phyloP scores from a whole-genome alignment of 768 basidiomycete genomes.

The Pleurotus eryngii region DNA sequence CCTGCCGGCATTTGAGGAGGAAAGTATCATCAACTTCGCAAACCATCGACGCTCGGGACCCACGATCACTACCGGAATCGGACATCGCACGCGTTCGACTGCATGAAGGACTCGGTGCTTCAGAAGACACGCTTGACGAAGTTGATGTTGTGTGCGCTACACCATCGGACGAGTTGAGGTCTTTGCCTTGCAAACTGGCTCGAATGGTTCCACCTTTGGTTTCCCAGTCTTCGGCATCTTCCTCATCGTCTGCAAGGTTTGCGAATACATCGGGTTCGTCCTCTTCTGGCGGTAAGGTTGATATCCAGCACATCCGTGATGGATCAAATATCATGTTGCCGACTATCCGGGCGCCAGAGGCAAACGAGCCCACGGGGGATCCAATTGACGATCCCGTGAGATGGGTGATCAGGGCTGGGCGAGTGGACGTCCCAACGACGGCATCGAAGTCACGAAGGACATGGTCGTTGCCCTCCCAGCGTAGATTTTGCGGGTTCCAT shows the following conservation, averaged over 20 bases:
- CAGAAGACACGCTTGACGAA: constrained; percentile 29
- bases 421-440: constrained; percentile 74
- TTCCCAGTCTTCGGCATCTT: constrained; percentile 70
- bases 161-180: constrained; percentile 25
- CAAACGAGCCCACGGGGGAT: constrained; percentile 71
- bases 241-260: constrained; percentile 88
- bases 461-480: constrained; percentile 98
- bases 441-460: constrained; percentile 88
- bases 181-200: constrained; percentile 39
- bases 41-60: constrained; percentile 76
- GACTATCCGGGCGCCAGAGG: constrained; percentile 81
- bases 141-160: constrained; percentile 25
- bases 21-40: constrained; percentile 77
- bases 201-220: constrained; percentile 79
- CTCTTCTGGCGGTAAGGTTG: constrained; percentile 78
- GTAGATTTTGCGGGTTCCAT: constrained; percentile 87
- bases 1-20: constrained; percentile 63
- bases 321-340: constrained; percentile 99
- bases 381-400: constrained; percentile 85
- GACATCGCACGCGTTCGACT: constrained; percentile 66
- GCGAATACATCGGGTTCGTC: constrained; percentile 97
- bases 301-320: constrained; percentile 91
- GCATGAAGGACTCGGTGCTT: constrained; percentile 57
- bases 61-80: constrained; percentile 75
- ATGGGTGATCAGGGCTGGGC: constrained; percentile 95